Base-by-base conservation (phyloP, 139 green algal genomes). In the Coelastrella sp. region DNA sequence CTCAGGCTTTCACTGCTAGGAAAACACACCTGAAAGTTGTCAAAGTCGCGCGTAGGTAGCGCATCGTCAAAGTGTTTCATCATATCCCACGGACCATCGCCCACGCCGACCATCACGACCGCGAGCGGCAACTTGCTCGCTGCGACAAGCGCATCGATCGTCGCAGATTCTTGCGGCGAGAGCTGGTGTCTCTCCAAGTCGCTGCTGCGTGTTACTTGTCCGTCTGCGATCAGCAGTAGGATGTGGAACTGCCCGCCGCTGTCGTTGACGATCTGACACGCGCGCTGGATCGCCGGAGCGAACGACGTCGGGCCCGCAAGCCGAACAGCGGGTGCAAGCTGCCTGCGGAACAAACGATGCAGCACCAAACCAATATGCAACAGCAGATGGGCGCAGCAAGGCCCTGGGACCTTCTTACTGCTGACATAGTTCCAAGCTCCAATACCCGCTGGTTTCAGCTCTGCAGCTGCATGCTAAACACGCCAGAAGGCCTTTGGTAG, bases 41-140 rank as follows among this genome's bases (percentile, higher is more conserved):
- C 95, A 73, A 95, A 97, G 14, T 76, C 11, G 14, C 95, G 80
- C n/a, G 88, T 5, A 7, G 95, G 95, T 23, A 97, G 82, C 7
- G n/a, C 78, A 74, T 97, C 95, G 77, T 97, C 95, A 90, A 97
- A 97, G n/a, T 97, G 82, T 57, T 91, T 60, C 95, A 97, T 97
- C 75, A 92, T 32, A 83, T 97, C 96, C 94, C 94, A 97, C 1
- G 96, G 96, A 0, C 96, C 96, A 79, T 98, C 96, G 7, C 96
- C 96, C 10, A 98, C 95, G 1, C 96, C 96, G 19, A 98, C 93
- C 92, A 97, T 96, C 57, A 98, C 84, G 73, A 98, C 97, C 14
- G 92, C 95, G n/a, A 97, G 90, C 4, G 95, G 94, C n/a, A 95
- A 84, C 58, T 93, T 47, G 88, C 94, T 95, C 91, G 86, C 88